Base-by-base conservation (phyloP, 345 rosid species). In the Capsella bursapastoris region DNA sequence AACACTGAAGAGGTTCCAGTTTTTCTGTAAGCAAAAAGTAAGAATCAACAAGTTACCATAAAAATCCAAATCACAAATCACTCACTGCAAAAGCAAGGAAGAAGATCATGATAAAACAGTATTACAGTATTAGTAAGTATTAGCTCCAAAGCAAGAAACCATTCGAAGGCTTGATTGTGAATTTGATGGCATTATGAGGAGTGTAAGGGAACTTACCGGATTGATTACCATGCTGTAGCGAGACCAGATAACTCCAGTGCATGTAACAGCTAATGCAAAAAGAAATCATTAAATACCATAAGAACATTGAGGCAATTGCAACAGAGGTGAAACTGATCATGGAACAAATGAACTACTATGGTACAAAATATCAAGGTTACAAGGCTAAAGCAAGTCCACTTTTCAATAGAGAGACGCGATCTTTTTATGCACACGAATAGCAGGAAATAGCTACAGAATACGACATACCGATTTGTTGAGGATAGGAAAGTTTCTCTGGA, bases 1-100 rank as follows among this genome's bases (percentile, higher is more conserved):
- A 59, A 92, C 97, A 37, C 96, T 84, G 49, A 90, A 87, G 57
- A 94, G 95, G 79, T 91, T 94, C 98, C 97, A 94, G 81, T 94
- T 91, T 84, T 91, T 88, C 98, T 91, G 87, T 71, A 81, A 73
- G 77, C 69, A 35, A 40, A 18, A 38, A 69, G 64, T 44, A 62
- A 7, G 43, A 32, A 41, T 66, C 34, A 72, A 74, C 22, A 18
- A 64, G 41, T 37, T 8, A 69, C 3, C 16, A 52, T 6, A 28
- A 49, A 28, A 49, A 48, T 18, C 16, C 22, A 56, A 43, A 28
- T 27, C 41, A 56, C 10, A 16, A 34, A 47, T 37, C 45, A 57
- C 32, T 9, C 14, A n/a, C 45, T 0, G 14, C 25, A 44, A 27
- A 66, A 25, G 35, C 27, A 43, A 27, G 11, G 2, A 8, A 27